Conservation (phyloP, 2,329 filamentous ascomycete species). For the Ophiostoma ips region DNA sequence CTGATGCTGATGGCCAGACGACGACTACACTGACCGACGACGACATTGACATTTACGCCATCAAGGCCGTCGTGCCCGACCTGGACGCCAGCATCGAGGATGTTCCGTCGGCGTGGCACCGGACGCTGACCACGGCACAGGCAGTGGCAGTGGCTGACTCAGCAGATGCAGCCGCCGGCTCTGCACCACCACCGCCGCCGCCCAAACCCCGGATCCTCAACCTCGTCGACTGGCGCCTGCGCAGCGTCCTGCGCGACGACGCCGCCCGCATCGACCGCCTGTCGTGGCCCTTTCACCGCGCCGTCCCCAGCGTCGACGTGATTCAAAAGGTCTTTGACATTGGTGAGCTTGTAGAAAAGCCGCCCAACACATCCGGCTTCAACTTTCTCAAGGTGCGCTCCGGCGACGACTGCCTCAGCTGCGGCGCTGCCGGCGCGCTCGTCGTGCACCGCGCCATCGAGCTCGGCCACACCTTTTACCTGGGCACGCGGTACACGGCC, state of each 20-base stretch:
- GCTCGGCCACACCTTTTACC: conserved; percentile 86
- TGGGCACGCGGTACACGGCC: conserved; percentile 72
- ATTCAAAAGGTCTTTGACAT: background rate
- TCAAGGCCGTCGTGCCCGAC: conserved; percentile 52
- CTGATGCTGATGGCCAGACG: conserved; percentile 8
- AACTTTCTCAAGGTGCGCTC: conserved; percentile 51
- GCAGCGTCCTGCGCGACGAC: background rate
- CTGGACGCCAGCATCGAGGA: conserved; percentile 58
- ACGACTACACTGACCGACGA: conserved; percentile 16
- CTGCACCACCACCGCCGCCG: conserved; percentile 12
- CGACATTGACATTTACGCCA: conserved; percentile 37
- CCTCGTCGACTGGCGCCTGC: conserved; percentile 24
- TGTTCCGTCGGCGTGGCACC: conserved; percentile 36
- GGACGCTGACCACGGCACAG: conserved; percentile 14
- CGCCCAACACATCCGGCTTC: conserved; percentile 24
- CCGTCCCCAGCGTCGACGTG: background rate
- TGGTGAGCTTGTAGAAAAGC: background rate
- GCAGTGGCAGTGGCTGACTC: background rate
- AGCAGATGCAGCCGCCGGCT: background rate
- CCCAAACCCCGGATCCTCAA: conserved; percentile 20
- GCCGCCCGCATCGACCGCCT: background rate
- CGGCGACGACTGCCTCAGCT: conserved; percentile 62
- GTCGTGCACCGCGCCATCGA: conserved; percentile 64
- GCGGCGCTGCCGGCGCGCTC: conserved; percentile 43
- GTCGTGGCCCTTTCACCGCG: conserved; percentile 3